Percentiles rank a stretch among this genome's conserved stretches.
These are phyloP conservation scores for Phytophthora constricta DNA, from an alignment of 352 stramenopile genomes.

Conservation along the genomic window DNA sequence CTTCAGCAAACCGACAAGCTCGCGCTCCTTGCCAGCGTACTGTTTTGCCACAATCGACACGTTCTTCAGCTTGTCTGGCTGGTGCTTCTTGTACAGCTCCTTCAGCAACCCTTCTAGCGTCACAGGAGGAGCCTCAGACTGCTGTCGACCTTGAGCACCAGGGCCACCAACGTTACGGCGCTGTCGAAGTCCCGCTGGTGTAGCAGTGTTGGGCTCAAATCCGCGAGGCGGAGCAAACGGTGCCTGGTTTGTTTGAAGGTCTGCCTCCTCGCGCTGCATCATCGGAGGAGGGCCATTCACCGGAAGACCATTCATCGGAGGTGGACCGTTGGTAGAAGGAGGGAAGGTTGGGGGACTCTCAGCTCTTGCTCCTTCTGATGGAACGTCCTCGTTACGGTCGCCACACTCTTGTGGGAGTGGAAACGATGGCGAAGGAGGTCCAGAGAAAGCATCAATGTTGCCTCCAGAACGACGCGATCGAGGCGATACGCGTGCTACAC, in stretches of 20 bases:
- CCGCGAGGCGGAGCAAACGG: neutral
- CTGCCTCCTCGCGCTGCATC: slow-evolving; percentile 8
- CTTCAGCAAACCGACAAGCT: slow-evolving; percentile 65
- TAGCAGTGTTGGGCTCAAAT: slow-evolving; percentile 12
- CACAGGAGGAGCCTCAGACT: slow-evolving; percentile 18
- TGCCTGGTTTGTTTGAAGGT: neutral
- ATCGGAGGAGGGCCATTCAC: slow-evolving; percentile 13
- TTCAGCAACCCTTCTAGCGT: slow-evolving; percentile 64
- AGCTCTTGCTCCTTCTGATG: neutral
- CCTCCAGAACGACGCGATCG: slow-evolving; percentile 13
- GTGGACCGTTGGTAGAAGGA: neutral
- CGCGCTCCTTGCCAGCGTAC: slow-evolving; percentile 71
- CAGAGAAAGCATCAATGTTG: slow-evolving; percentile 14
- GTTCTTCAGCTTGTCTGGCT: slow-evolving; percentile 80
- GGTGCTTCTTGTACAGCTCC: slow-evolving; percentile 79
- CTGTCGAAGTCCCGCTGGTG: slow-evolving; percentile 32
- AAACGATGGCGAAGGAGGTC: slow-evolving; percentile 10
- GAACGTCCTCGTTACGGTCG: slow-evolving; percentile 1
- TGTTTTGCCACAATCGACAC: slow-evolving; percentile 57
- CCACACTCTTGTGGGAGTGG: slow-evolving; percentile 2
- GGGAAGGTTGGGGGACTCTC: neutral
- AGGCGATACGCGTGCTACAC: slow-evolving; percentile 4
- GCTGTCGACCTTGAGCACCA: slow-evolving; percentile 8
- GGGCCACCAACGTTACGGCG: slow-evolving; percentile 24
- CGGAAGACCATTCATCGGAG: neutral